phyloP scores from a whole-genome alignment of 2,329 filamentous ascomycete genomes.

The Lasiodiplodia gonubiensis region DNA sequence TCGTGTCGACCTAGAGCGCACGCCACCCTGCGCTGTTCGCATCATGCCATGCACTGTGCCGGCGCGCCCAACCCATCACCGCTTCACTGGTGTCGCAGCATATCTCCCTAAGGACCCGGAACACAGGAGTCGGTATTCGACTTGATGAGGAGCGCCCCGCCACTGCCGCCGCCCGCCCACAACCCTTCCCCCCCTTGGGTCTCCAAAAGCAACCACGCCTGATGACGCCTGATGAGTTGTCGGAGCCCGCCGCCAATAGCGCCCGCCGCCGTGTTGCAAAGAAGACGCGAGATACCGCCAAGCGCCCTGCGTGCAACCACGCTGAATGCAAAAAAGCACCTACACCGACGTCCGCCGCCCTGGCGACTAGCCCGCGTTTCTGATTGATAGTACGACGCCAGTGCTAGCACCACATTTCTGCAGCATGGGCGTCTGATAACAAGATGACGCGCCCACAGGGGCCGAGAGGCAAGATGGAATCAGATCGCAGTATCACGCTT shows the following conservation, averaged over 20 bases:
- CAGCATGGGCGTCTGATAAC: not conserved
- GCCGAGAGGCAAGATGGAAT: not conserved
- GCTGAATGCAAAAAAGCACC: not conserved
- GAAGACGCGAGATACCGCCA: conserved; percentile 1
- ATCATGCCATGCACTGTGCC: conserved; percentile 17
- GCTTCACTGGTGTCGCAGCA: conserved; percentile 20
- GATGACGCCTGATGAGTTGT: conserved; percentile 19
- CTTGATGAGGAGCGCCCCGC: not conserved
- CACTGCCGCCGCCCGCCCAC: conserved; percentile 5
- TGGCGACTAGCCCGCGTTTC: not conserved
- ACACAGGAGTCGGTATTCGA: not conserved
- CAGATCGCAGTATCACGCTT: not conserved
- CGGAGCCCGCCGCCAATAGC: conserved; percentile 17
- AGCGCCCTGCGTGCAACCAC: conserved; percentile 11
- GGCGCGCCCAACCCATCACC: conserved; percentile 2
- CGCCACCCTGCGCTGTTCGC: conserved; percentile 1
- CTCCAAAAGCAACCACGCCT: not conserved
- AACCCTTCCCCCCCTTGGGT: not conserved
- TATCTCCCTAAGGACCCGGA: conserved; percentile 2
- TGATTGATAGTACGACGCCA: conserved; percentile 6
- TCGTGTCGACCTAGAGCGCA: not conserved
- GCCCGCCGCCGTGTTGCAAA: not conserved
- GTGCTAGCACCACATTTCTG: conserved; percentile 11
- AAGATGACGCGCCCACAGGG: conserved; percentile 10
- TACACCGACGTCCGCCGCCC: not conserved